Evolutionary conservation across 306 rosid genomes (phyloP).

Genomic region (Sesbania bispinosa): DNA sequence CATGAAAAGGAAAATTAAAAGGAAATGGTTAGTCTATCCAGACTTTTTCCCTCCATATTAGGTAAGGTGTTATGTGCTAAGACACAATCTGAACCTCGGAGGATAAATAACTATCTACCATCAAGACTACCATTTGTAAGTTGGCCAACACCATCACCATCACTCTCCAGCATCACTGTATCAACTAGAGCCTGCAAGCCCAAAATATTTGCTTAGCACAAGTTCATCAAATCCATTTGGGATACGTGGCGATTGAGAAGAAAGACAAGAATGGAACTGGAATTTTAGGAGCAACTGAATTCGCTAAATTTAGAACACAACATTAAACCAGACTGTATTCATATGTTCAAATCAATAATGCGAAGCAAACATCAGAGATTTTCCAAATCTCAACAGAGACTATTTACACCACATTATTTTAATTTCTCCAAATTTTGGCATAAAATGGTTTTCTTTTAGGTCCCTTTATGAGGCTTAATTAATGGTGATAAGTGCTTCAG

Average conservation of each 20-base stretch:
- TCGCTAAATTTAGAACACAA: neutral
- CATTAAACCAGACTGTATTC: neutral
- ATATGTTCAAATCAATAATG: slow-evolving; percentile 8
- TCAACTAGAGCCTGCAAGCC: slow-evolving; percentile 70
- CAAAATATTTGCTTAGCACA: neutral
- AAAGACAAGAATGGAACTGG: neutral
- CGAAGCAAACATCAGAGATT: neutral
- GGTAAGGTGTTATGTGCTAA: neutral
- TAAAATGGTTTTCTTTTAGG: neutral
- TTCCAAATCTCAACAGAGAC: neutral
- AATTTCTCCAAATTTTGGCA: neutral
- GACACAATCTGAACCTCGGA: neutral
- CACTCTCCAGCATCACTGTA: slow-evolving; percentile 41
- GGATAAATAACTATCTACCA: slow-evolving; percentile 16
- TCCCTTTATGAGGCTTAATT: neutral
- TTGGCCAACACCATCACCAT: slow-evolving; percentile 31
- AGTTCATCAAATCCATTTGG: neutral
- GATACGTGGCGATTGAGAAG: neutral
- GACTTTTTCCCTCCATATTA: neutral
- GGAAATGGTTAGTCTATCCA: neutral
- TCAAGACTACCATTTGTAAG: slow-evolving; percentile 36
- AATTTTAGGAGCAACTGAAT: neutral
- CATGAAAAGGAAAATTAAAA: neutral
- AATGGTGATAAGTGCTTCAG: neutral
- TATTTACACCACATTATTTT: neutral